Evolutionary conservation across 495 filamentous ascomycete species (phyloP), one percentile per base, ranked within the genome.

Genomic region (Hyphodiscus hymeniophilus): DNA sequence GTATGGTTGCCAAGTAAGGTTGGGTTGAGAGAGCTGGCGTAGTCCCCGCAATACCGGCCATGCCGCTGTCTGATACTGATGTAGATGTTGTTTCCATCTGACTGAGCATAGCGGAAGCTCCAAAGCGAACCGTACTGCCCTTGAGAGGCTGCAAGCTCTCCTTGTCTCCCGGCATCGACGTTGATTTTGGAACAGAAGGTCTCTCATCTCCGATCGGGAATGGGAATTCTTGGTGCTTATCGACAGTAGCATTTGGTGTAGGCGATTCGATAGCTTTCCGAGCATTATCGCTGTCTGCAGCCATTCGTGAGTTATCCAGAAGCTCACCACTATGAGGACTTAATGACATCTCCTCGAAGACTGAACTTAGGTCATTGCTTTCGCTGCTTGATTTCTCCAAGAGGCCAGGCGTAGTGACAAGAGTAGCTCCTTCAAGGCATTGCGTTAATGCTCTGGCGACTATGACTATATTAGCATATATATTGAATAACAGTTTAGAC

Each of bases 271-370:
- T 50, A 1, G 57, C 57, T 38, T 59, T 59, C 7, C 57, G 33
- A 6, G 57, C 57, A 38, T 59, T 59, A 1, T 50, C 52, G 35
- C 57, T 59, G 33, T 53, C 57, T 13, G 57, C 52, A 38, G 57
- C 48, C 50, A 59, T 56, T 7, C 57, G 48, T 7, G 44, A 50
- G 15, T 59, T 59, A 30, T 59, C 57, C 5, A 59, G 22, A 1
- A 59, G 33, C 40, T 59, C 57, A 11, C 49, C 57, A 24, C 57
- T 46, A 22, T 41, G 31, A 13, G 48, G 45, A n/a, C 23, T 30
- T 4, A 52, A 8, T 13, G 52, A 46, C 8, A 59, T 40, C 22
- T 53, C 57, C 43, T 59, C 57, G 24, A 59, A 56, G 15, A 52
- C 48, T 24, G 41, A 47, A 35, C 38, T 59, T 7, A 59, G 26